Base-by-base conservation (phyloP, 345 rosid species). In the Raphanus raphanistrum region DNA sequence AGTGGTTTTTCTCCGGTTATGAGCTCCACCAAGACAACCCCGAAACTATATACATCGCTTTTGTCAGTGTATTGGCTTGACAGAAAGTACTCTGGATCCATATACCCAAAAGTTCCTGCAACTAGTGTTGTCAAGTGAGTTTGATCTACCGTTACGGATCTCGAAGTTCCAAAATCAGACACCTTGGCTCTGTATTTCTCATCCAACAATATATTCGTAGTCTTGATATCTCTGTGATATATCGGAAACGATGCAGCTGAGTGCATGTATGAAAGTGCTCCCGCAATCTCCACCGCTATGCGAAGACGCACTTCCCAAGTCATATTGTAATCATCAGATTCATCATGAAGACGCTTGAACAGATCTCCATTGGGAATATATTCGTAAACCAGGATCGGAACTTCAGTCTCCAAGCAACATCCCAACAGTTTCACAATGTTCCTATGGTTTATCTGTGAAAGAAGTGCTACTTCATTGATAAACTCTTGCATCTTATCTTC, bases 11-110 rank as follows among this genome's bases (percentile, higher is more conserved):
- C 60, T 45, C 85, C 88, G 0, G 85, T 87, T 70, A 85, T 63
- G 12, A 86, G 80, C 79, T 87, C 88, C 12, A 82, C 74, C 9
- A 85, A 25, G 1, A 81, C 89, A 32, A 87, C 86, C 0, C 88
- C 84, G 27, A 87, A 87, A 67, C 87, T 85, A 16, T 85, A 85
- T 11, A 86, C 89, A 81, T 86, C 86, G 0, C 89, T 86, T 59
- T 84, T 85, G 41, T 77, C 77, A 0, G 84, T 85, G 2, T 71
- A 76, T n/a, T 71, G 72, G 59, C 80, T 74, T 0, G 85, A 76
- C 0, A 52, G 15, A 11, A 76, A 65, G 81, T 85, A 85, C 13
- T 85, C 87, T 1, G 85, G 85, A 73, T 77, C 87, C 52, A 84
- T 61, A 17, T 82, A 84, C 2, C 85, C 85, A 11, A 72, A 5